These are phyloP conservation scores for Ilyonectria mors-panacis DNA, from an alignment of 2,329 filamentous ascomycete genomes.

Conservation along the genomic window DNA sequence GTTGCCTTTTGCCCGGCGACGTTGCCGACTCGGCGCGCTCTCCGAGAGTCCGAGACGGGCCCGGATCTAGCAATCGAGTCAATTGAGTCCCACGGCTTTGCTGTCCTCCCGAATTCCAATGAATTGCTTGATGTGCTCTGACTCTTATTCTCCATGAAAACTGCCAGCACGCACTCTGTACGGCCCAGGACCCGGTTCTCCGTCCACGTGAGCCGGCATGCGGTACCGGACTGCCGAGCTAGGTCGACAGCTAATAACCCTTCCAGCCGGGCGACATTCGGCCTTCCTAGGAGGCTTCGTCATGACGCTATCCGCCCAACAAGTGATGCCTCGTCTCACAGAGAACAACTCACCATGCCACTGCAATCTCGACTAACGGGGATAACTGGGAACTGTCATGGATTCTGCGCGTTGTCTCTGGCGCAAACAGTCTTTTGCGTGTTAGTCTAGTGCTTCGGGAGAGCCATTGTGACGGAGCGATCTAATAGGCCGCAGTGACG, in stretches of 20 bases:
- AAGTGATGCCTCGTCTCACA: neutral
- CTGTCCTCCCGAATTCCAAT: conserved; percentile 1
- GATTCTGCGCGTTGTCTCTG: neutral
- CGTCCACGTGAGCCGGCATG: conserved; percentile 3
- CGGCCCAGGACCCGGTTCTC: neutral
- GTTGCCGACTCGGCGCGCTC: conserved; percentile 30
- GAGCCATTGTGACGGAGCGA: neutral
- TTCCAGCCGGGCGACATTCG: conserved; percentile 16
- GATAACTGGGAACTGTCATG: neutral
- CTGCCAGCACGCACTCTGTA: neutral
- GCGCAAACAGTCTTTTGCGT: neutral
- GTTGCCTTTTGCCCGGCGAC: conserved; percentile 32
- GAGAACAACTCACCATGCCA: neutral
- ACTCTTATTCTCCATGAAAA: neutral
- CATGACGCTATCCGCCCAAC: neutral
- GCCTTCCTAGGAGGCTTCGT: neutral
- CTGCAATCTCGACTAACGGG: neutral
- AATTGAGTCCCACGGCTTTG: conserved; percentile 21
- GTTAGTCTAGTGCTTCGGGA: neutral
- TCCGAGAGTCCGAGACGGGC: conserved; percentile 22
- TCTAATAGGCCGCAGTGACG: neutral
- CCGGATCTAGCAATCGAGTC: conserved; percentile 19
- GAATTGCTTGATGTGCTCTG: neutral
- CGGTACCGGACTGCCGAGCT: conserved; percentile 14
- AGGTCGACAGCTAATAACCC: neutral